Base-by-base conservation (phyloP, 163 green algal genomes). In the Scenedesmus sp. region DNA sequence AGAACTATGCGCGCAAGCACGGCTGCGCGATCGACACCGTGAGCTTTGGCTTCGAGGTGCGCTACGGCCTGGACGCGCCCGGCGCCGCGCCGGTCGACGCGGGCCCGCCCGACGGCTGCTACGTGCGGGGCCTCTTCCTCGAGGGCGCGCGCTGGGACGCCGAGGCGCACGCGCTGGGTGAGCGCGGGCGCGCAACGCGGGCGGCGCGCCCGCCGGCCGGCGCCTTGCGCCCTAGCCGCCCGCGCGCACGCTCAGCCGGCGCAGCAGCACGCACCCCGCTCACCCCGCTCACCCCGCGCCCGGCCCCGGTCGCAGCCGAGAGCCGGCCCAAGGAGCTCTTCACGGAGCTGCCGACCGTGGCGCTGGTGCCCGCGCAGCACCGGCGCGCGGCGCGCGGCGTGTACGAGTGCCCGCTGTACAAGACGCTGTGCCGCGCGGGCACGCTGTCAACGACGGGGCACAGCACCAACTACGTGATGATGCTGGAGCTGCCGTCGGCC, bases 391-490 rank as follows among this genome's bases (percentile, higher is more conserved):
- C 83, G 22, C 9, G 31, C 5, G 83, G 75, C 29, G 67, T 92
- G 28, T 96, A 95, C 67, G 82, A 90, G 36, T 96, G 92, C 84
- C 92, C 92, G 1, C 83, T 94, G 44, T 96, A 96, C 85, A 96
- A 95, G 82, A 96, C 90, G 9, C 81, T 94, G 7, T 91, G 85
- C 45, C 82, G 92, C 1, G 88, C 90, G 14, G 92, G 92, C 70
- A 96, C 91, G 18, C 79, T 96, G 56, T 93, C 84, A 57, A 96
- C 91, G 3, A 96, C 91, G 10, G 88, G 91, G 15, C 91, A 96
- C 76, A 93, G 86, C 22, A 95, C 91, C 51, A 96, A 96, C 85
- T 96, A 94, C 79, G 85, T 96, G 6, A 90, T 95, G 84, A 91
- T 89, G 70, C 51, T 96, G 47, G 90, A 94, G 70, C 58, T 96